Conservation (phyloP, 352 stramenopile species). For the Aphanomyces cochlioides region DNA sequence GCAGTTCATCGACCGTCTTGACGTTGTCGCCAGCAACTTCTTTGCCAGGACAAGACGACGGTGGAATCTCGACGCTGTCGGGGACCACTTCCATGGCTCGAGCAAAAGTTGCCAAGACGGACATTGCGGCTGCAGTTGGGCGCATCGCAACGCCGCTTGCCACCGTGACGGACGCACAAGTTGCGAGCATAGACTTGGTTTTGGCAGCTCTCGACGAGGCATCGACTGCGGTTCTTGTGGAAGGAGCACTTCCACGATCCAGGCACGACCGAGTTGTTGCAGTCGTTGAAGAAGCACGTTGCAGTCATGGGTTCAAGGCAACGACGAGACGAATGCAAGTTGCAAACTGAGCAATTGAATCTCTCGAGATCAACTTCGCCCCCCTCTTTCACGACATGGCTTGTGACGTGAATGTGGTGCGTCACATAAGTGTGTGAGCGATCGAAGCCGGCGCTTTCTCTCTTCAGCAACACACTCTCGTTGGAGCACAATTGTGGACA, state of each 20-base stretch:
- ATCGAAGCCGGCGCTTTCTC: no score
- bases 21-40: no score
- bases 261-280: constrained; percentile 62
- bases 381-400: no score
- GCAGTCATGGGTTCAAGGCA: neutral
- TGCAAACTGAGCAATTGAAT: no score
- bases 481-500: no score
- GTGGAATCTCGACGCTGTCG: neutral
- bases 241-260: constrained; percentile 75
- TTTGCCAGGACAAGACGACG: no score
- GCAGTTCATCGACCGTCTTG: no score
- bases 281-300: constrained; percentile 77
- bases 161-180: constrained; percentile 24
- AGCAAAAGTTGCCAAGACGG: neutral
- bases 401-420: no score
- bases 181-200: constrained; percentile 82
- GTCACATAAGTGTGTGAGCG: no score
- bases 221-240: constrained; percentile 75
- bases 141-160: constrained; percentile 4
- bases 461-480: no score
- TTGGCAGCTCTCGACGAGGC: constrained; percentile 71
- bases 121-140: neutral
- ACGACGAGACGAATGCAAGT: no score
- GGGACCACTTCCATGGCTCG: neutral
- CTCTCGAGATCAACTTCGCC: no score